Base-by-base conservation (phyloP, 352 stramenopile genomes). In the Phytopythium helicoides region DNA sequence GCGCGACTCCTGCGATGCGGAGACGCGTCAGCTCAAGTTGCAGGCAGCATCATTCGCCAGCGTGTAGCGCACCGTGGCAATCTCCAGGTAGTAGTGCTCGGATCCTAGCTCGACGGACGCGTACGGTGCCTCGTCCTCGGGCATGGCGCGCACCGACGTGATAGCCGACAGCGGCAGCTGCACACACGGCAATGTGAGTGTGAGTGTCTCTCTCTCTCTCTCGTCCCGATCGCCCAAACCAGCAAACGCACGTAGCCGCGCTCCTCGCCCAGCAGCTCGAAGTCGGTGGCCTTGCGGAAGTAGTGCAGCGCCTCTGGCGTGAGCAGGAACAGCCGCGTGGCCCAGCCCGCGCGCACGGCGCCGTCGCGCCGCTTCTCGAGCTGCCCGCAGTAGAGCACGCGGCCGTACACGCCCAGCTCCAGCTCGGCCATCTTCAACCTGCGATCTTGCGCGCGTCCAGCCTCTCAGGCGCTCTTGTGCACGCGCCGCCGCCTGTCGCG, bases 41-140 rank as follows among this genome's bases (percentile, higher is more conserved):
- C 18, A 41, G 18, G 11, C n/a, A n/a, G 5, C 21, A 21, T 15
- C 14, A 34, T 22, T 16, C 38, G 2, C 11, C n/a, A 44, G 18
- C 12, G 39, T 23, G 14, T 22, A 44, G 47, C 60, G 18, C 34
- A 92, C 81, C 56, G 81, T 89, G 44, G 58, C 71, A 59, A 93
- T 93, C 59, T 89, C 83, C 3, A 93, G 67, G 62, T 93, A 93
- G 54, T 87, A 91, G 55, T 90, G 80, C 55, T 93, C 83, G 10
- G 63, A 60, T 9, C 70, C 73, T 2, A 68, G 56, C 47, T 93
- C 83, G 21, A 81, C 66, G 0, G 71, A 66, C 10, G 74, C 64
- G 47, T 59, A 42, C 9, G 72, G 74, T 40, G 73, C 71, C 47
- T 91, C 80, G 26, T 89, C 78, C 46, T 93, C 80, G 6, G 83